phyloP scores from a whole-genome alignment of 495 filamentous ascomycete genomes.

The Penicillium daleae region DNA sequence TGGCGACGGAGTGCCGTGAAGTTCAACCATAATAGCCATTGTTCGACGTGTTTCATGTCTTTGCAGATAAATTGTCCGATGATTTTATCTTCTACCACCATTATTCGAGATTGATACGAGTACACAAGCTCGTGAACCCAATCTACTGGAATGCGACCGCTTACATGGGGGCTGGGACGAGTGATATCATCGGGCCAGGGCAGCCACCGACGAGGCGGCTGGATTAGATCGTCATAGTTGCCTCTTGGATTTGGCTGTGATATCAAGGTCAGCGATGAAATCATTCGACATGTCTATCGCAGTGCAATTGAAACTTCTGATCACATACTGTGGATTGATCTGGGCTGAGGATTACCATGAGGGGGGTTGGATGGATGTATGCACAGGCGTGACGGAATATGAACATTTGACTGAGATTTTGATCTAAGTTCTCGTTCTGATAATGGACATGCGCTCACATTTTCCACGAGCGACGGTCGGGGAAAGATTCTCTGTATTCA shows the following conservation, averaged over 20 bases:
- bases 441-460: background rate
- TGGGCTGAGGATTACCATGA: background rate
- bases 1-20: background rate
- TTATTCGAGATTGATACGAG: background rate
- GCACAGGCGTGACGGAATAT: background rate
- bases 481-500: background rate
- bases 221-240: slow-evolving; percentile 5
- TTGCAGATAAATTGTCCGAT: background rate
- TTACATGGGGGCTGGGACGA: background rate
- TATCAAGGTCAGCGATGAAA: background rate
- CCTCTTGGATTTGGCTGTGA: background rate
- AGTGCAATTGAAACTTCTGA: background rate
- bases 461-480: background rate
- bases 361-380: background rate
- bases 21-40: background rate
- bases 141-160: background rate
- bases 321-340: background rate
- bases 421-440: background rate
- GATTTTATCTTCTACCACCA: slow-evolving; percentile 1
- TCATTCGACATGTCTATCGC: background rate
- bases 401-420: background rate
- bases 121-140: background rate
- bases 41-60: slow-evolving; percentile 4
- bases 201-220: slow-evolving; percentile 1
- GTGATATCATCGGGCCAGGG: slow-evolving; percentile 12